phyloP scores from a whole-genome alignment of 495 filamentous ascomycete species.

The Oleoguttula mirabilis region DNA sequence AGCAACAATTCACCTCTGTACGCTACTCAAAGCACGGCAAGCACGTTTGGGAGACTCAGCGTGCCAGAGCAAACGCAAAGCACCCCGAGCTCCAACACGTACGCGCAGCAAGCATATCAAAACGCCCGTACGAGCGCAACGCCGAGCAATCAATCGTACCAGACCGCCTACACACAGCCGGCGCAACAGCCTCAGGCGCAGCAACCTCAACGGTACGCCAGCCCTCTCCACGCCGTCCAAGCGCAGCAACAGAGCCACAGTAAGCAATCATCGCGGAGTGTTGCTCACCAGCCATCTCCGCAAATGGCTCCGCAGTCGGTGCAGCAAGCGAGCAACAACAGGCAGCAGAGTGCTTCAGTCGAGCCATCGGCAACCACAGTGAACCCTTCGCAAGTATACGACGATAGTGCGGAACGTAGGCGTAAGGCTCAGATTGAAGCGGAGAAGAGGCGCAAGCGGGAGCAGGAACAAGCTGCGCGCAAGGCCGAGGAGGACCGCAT shows the following conservation, averaged over 20 bases:
- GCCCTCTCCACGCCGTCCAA: slow-evolving; percentile 13
- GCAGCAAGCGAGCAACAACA: not conserved
- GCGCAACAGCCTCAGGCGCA: slow-evolving; percentile 3
- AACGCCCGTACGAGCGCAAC: slow-evolving; percentile 4
- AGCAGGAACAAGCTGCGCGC: slow-evolving; percentile 12
- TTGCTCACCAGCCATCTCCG: slow-evolving; percentile 10
- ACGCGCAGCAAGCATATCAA: slow-evolving; percentile 4
- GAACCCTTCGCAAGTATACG: slow-evolving; percentile 33
- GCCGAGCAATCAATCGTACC: slow-evolving; percentile 1
- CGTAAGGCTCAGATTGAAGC: slow-evolving; percentile 21
- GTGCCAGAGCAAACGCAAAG: slow-evolving; percentile 6
- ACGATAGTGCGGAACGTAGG: slow-evolving; percentile 29
- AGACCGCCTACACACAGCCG: not conserved
- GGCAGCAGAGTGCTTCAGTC: slow-evolving; percentile 13
- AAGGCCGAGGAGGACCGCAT: slow-evolving; percentile 21
- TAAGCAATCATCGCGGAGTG: not conserved
- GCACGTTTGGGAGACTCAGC: slow-evolving; percentile 6
- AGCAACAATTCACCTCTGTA: slow-evolving; percentile 12
- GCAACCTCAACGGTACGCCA: slow-evolving; percentile 19
- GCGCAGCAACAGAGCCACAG: slow-evolving; percentile 7
- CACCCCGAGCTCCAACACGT: not conserved
- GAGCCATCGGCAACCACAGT: slow-evolving; percentile 26
- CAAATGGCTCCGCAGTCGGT: slow-evolving; percentile 6
- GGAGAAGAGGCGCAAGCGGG: slow-evolving; percentile 13
- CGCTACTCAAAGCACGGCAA: slow-evolving; percentile 3